Conservation (phyloP, 768 basidiomycete species). For the Tylopilus sp. region DNA sequence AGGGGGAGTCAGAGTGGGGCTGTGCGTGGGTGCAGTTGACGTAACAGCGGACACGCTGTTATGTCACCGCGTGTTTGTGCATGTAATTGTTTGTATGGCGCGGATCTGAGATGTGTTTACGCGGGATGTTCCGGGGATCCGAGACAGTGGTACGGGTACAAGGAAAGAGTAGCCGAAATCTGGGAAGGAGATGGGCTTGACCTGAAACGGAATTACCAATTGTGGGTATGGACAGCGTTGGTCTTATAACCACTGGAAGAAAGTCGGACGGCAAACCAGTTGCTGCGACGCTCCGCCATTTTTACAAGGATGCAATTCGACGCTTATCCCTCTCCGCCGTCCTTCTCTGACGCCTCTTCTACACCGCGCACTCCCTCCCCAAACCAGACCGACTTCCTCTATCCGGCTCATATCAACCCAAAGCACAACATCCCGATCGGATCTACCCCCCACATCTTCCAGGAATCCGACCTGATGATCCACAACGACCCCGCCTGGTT, state of each 20-base stretch:
- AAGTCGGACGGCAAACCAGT: conserved; percentile 10
- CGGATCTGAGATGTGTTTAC: conserved; percentile 28
- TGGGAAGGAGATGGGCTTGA: conserved; percentile 30
- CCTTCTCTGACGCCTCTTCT: conserved; percentile 66
- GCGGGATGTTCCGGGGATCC: conserved; percentile 33
- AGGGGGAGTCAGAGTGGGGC: conserved; percentile 6
- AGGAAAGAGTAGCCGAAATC: conserved; percentile 38
- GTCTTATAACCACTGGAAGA: conserved; percentile 31
- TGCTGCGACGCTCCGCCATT: conserved; percentile 19
- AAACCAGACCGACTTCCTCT: conserved; percentile 35
- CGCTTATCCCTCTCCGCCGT: conserved; percentile 44
- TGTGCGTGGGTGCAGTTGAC: conserved; percentile 32
- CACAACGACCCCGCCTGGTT: conserved; percentile 38
- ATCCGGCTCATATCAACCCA: conserved; percentile 26
- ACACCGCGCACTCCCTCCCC: conserved; percentile 76
- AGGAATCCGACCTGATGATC: conserved; percentile 36
- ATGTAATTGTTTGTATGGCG: conserved; percentile 9
- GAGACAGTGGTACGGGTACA: conserved; percentile 33
- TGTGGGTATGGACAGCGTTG: conserved; percentile 26
- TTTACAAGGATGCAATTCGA: conserved; percentile 51
- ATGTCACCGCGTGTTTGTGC: conserved; percentile 28
- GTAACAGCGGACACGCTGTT: conserved; percentile 32
- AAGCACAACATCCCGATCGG: conserved; percentile 39
- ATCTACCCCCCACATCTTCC: conserved; percentile 51
- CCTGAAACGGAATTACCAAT: conserved; percentile 23